These are phyloP conservation scores for Naganishia vishniacii DNA, from an alignment of 768 basidiomycete genomes.

Conservation along the genomic window DNA sequence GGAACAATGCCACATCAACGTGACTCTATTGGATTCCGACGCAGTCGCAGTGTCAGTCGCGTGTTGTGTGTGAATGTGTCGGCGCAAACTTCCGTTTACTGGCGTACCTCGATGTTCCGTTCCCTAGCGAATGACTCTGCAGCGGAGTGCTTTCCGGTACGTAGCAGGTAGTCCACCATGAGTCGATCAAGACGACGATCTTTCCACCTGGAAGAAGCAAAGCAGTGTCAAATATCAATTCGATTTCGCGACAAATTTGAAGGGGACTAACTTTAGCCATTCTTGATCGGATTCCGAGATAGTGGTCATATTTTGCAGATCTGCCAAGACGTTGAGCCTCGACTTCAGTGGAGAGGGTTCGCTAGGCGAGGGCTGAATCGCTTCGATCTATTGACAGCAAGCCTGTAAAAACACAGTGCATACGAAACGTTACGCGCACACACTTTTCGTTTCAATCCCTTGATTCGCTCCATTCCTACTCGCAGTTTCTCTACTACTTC, in stretches of 20 bases:
- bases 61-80: too few species aligned
- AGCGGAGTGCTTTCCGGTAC: slow-evolving; percentile 69
- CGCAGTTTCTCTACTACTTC: slow-evolving; percentile 31
- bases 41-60: slow-evolving; percentile 30
- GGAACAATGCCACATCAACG: slow-evolving; percentile 44
- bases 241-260: too few species aligned
- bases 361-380: slow-evolving; percentile 8
- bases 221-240: too few species aligned
- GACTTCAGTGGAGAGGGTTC: slow-evolving; percentile 3
- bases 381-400: slow-evolving; percentile 12
- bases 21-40: slow-evolving; percentile 47
- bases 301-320: slow-evolving; percentile 52
- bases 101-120: slow-evolving; percentile 72
- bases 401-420: too few species aligned
- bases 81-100: too few species aligned
- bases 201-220: slow-evolving; percentile 61
- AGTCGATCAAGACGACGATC: slow-evolving; percentile 76
- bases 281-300: slow-evolving; percentile 19
- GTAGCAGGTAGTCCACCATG: slow-evolving; percentile 86
- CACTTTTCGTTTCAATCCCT: slow-evolving; percentile 84
- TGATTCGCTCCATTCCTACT: slow-evolving; percentile 33
- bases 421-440: too few species aligned
- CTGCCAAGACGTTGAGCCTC: slow-evolving; percentile 51
- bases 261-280: slow-evolving; percentile 63
- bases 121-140: slow-evolving; percentile 71